Base-by-base conservation (phyloP, 2,329 filamentous ascomycete species). In the Penicillium sp. region DNA sequence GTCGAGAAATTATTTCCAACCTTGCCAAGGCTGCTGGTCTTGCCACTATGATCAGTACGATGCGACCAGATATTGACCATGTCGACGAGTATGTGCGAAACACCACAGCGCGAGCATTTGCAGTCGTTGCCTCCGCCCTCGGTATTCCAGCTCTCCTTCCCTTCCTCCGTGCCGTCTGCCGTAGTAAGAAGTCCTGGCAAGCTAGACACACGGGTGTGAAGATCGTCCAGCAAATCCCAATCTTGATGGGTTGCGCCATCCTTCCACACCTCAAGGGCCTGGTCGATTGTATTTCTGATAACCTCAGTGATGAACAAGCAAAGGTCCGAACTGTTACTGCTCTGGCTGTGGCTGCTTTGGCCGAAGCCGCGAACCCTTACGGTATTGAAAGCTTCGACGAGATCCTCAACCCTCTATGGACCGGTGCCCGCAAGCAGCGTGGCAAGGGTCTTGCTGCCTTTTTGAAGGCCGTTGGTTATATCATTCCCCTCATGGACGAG, bases 371-470 rank as follows among this genome's bases (percentile, higher is more conserved):
- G 29, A 96, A 96, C 74, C 94, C 94, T 0, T 99, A 97, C 67
- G 94, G 94, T 87, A 99, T 99, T 62, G 94, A 99, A 77, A 96
- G 92, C 67, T 99, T 99, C 65, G 94, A 99, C 67, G 92, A 96
- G 55, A 97, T 99, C 58, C 82, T 99, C 46, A 97, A 97, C 70
- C 94, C 94, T 3, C 82, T 99, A 0, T 99, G 94, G 94, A 97
- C 91, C 5, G 94, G 94, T 55, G 93, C 92, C 24, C 86, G 93
- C 60, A 97, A 97, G 77, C 94, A 99, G 76, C 87, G 94, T 69
- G 94, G 94, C 59, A 99, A 99, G 74, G 92, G 93, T 66, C 82
- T 99, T 40, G 93, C 94, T 21, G 93, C 92, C 13, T 99, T 97
- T 75, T 81, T 99, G 58, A 99, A 99, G 77, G 94, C 94, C 43